A percentile compares a stretch with the other conserved stretches of the same genome.
Conservation (phyloP, 2,329 filamentous ascomycete species). For the Juglanconis juglandina region DNA sequence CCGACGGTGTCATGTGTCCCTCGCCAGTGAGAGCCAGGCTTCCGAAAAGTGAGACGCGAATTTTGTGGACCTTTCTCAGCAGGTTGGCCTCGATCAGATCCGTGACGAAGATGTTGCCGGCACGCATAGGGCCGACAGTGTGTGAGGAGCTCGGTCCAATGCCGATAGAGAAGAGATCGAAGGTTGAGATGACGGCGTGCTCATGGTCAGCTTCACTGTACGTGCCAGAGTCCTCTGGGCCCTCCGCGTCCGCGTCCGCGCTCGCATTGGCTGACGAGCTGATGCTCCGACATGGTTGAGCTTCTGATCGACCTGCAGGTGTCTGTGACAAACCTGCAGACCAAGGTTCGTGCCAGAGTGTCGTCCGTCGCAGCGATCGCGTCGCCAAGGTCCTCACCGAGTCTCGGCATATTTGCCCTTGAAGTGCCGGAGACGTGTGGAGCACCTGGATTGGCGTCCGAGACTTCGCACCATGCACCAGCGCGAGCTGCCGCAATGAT, state of each 20-base stretch:
- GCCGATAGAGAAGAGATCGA: slow-evolving; percentile 50
- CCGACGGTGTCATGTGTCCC: slow-evolving; percentile 50
- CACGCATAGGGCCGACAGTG: slow-evolving; percentile 50
- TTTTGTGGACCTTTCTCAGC: slow-evolving; percentile 42
- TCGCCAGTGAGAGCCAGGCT: slow-evolving; percentile 49
- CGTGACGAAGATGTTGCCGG: slow-evolving; percentile 48
- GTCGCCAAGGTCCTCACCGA: not conserved
- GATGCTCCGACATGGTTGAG: not conserved
- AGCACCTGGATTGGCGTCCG: not conserved
- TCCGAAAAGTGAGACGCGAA: slow-evolving; percentile 47
- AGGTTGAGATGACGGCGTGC: slow-evolving; percentile 50
- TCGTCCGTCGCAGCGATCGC: not conserved
- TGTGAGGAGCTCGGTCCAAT: slow-evolving; percentile 51
- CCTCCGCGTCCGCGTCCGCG: not conserved
- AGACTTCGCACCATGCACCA: slow-evolving; percentile 1
- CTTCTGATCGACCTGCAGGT: not conserved
- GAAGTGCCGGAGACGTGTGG: not conserved
- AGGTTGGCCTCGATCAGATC: slow-evolving; percentile 44
- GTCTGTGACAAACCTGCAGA: no score
- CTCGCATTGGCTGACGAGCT: not conserved
- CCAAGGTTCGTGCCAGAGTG: not conserved
- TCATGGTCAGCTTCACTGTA: slow-evolving; percentile 49
- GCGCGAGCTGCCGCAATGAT: slow-evolving; percentile 16
- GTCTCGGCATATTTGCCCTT: not conserved
- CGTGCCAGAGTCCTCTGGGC: slow-evolving; percentile 29